Percentiles rank a stretch among this genome's conserved stretches.
Evolutionary conservation across 305 asterid species (phyloP).

Genomic region (Ajuga reptans): DNA sequence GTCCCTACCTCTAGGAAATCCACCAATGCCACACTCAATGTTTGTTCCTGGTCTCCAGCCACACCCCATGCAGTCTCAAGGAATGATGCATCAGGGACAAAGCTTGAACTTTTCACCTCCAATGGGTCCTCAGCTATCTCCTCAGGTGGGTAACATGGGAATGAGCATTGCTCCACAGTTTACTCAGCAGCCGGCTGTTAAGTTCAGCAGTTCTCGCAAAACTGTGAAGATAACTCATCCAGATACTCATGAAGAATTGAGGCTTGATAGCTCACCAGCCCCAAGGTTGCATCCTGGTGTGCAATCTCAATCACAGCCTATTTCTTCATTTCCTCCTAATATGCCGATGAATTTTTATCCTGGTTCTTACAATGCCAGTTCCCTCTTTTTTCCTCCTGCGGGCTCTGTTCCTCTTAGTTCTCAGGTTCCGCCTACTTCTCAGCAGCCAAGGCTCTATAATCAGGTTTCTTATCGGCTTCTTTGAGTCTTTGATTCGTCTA

Average conservation of each 20-base stretch:
- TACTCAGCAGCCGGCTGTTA: constrained; percentile 57
- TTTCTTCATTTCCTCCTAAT: constrained; percentile 45
- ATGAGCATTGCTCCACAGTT: constrained; percentile 53
- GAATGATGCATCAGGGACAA: constrained; percentile 74
- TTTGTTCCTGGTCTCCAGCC: constrained; percentile 61
- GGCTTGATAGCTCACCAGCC: constrained; percentile 52
- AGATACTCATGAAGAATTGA: constrained; percentile 74
- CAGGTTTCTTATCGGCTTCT: constrained; percentile 40
- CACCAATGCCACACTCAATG: constrained; percentile 53
- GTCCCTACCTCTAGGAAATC: constrained; percentile 54
- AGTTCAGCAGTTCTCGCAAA: constrained; percentile 42
- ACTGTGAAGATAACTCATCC: constrained; percentile 81
- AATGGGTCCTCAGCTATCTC: constrained; percentile 54
- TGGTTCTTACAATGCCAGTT: constrained; percentile 39
- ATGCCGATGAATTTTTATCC: constrained; percentile 43
- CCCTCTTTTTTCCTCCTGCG: constrained; percentile 35
- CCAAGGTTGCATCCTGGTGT: constrained; percentile 48
- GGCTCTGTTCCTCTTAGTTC: constrained; percentile 45
- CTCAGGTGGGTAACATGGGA: constrained; percentile 63
- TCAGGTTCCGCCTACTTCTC: constrained; percentile 43
- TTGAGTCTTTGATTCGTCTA: constrained; percentile 8
- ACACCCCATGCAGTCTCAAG: constrained; percentile 69
- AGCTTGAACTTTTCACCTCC: constrained; percentile 50
- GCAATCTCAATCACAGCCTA: constrained; percentile 53
- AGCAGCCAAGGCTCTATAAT: constrained; percentile 43